These are phyloP conservation scores for Phoma sp. DNA, from an alignment of 2,329 filamentous ascomycete genomes.

Conservation along the genomic window DNA sequence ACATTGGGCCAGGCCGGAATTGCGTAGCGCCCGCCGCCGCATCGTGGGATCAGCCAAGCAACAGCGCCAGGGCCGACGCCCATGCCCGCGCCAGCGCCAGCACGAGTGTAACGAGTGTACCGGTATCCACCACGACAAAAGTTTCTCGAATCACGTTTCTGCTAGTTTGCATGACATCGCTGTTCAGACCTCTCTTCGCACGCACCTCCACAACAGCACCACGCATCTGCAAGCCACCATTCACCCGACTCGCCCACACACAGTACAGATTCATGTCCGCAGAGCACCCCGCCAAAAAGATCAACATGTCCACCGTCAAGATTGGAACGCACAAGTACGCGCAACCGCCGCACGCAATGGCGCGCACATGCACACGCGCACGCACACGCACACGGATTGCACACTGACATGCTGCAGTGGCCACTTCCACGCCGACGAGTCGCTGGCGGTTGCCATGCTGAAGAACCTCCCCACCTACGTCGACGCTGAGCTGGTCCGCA, in stretches of 20 bases:
- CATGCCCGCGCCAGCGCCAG: neutral
- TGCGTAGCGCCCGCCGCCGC: constrained; percentile 25
- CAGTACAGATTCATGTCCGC: constrained; percentile 32
- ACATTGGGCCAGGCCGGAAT: constrained; percentile 16
- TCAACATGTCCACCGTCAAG: constrained; percentile 73
- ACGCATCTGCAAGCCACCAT: neutral
- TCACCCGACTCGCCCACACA: neutral
- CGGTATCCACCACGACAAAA: constrained; percentile 11
- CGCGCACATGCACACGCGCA: neutral
- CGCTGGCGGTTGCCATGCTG: constrained; percentile 94
- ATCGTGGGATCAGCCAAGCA: constrained; percentile 11
- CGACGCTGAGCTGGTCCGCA: constrained; percentile 77
- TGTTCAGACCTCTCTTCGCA: constrained; percentile 1
- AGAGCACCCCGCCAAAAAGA: constrained; percentile 69
- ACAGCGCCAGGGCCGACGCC: neutral
- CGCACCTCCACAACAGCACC: neutral
- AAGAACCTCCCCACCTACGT: constrained; percentile 84
- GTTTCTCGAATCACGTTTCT: constrained; percentile 14
- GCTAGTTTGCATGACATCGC: constrained; percentile 27
- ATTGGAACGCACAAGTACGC: constrained; percentile 88
- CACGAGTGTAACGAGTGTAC: neutral
- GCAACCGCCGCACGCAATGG: neutral
- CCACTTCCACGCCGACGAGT: constrained; percentile 98
- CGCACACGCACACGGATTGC: neutral
- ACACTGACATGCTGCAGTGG: constrained; percentile 59